Base-by-base conservation (phyloP, 805 yeast species). In the Wickerhamomyces strasburgensis region DNA sequence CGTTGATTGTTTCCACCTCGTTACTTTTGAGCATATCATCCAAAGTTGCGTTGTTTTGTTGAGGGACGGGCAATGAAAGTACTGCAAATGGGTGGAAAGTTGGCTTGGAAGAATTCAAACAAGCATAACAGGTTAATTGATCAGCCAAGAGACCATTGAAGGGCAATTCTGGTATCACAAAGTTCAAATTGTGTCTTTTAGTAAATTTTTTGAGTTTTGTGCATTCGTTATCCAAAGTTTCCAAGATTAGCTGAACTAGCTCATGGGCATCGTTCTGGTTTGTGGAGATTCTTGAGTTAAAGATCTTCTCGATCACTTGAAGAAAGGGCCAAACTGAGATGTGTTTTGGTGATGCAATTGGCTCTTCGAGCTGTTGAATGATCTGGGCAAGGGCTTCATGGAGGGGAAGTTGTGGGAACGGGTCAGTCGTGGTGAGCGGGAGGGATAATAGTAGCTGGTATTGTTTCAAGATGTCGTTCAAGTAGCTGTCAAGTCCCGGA, bases 241-340 rank as follows among this genome's bases (percentile, higher is more conserved):
- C 95, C 16, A 90, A 62, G 15, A 89, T 69, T 35, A 86, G 61
- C 55, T 87, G 95, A 21, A 90, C 73, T 45, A 93, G 68, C 53
- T 90, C 98, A 51, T 93, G 97, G 0, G 98, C 96, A 62, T 90
- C 98, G 53, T 90, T 95, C 58, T 93, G 98, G 31, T 75, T 75
- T 25, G 83, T 65, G 3, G 95, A 80, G 19, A 93, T 80, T 46
- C 75, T 77, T 4, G 89, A 79, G 38, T 78, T 73, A 61, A 80
- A 84, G 13, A 84, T 78, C 8, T 58, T 59, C 52, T 90, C 98
- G 34, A 93, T 61, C 9, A 76, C 80, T 35, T 72, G 80, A 14
- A 90, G 62, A 33, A 89, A 72, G 1, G 85, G 80, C 89, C 95
- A 82, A 1, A 86, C 88, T 0, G 89, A 77, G 5, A 80, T 61